These are phyloP conservation scores for Monosporascus ibericus DNA, from an alignment of 2,329 filamentous ascomycete genomes.

Conservation along the genomic window DNA sequence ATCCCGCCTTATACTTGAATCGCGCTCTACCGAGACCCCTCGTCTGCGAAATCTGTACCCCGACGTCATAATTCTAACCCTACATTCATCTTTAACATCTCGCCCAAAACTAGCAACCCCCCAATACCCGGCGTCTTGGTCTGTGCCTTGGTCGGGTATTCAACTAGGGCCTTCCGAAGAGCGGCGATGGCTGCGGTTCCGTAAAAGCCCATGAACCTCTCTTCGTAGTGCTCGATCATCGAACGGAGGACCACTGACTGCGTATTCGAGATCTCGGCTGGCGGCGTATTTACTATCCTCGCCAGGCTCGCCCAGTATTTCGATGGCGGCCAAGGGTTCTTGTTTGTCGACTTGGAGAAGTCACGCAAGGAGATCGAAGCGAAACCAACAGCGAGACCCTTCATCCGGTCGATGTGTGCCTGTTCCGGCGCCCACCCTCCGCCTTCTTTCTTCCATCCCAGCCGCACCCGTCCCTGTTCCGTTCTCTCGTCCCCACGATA, in stretches of 20 bases:
- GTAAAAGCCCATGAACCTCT: constrained; percentile 74
- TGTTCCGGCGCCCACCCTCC: constrained; percentile 60
- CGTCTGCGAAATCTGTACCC: constrained; percentile 1
- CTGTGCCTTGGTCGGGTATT: constrained; percentile 56
- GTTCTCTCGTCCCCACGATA: constrained; percentile 71
- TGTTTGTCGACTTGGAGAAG: constrained; percentile 62
- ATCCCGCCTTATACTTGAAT: too few relatives aligned
- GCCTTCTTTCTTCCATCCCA: constrained; percentile 67
- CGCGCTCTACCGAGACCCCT: too few relatives aligned
- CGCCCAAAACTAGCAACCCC: constrained; percentile 47
- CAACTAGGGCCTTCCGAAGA: constrained; percentile 64
- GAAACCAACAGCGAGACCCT: constrained; percentile 76
- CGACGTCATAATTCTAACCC: constrained; percentile 37
- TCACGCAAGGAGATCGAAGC: constrained; percentile 78
- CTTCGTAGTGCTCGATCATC: constrained; percentile 67
- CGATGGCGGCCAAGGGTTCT: constrained; percentile 69
- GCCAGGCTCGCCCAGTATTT: constrained; percentile 81
- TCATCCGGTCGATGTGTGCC: constrained; percentile 76
- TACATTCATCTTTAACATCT: constrained; percentile 43
- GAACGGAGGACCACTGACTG: constrained; percentile 65
- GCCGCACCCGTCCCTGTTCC: constrained; percentile 54
- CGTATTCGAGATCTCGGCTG: constrained; percentile 61
- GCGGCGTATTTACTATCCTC: constrained; percentile 68
- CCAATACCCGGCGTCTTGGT: constrained; percentile 42
- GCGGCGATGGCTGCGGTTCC: constrained; percentile 69